Conservation (phyloP, 108 stramenopile species). For the Discostella stelligeroides region DNA sequence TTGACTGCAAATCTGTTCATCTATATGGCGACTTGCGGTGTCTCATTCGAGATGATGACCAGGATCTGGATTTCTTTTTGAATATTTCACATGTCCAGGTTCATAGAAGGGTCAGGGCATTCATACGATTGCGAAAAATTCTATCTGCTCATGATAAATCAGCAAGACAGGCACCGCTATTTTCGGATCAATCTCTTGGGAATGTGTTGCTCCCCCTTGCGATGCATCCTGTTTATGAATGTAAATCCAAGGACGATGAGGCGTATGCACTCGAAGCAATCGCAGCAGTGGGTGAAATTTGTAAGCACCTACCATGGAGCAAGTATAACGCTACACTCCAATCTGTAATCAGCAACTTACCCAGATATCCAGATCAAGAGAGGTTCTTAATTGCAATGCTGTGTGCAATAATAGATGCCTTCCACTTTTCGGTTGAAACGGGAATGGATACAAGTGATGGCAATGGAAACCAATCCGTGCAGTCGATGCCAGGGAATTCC, state of each 20-base stretch:
- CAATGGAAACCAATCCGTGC: conserved; percentile 3
- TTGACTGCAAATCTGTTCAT: conserved; percentile 46
- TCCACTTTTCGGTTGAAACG: conserved; percentile 76
- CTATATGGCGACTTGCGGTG: conserved; percentile 76
- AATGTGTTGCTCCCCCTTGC: conserved; percentile 88
- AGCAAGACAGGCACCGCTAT: background rate
- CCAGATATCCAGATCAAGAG: conserved; percentile 78
- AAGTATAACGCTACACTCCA: conserved; percentile 78
- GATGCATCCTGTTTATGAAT: conserved; percentile 85
- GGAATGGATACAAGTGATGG: conserved; percentile 23
- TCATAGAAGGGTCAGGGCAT: conserved; percentile 88
- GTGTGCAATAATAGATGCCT: conserved; percentile 82
- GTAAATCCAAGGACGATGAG: conserved; percentile 75
- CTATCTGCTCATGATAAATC: conserved; percentile 32
- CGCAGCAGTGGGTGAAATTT: conserved; percentile 78
- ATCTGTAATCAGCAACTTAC: conserved; percentile 67
- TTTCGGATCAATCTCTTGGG: conserved; percentile 66
- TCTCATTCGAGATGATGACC: conserved; percentile 76
- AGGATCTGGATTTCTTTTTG: conserved; percentile 93
- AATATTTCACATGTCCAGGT: conserved; percentile 95
- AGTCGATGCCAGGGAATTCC: conserved; percentile 38
- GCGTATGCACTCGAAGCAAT: conserved; percentile 74
- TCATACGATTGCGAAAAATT: conserved; percentile 72
- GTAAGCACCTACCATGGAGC: conserved; percentile 79
- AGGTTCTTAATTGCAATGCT: conserved; percentile 72